phyloP scores from a whole-genome alignment of 2,329 filamentous ascomycete species.

The Trichoderma asperellum region DNA sequence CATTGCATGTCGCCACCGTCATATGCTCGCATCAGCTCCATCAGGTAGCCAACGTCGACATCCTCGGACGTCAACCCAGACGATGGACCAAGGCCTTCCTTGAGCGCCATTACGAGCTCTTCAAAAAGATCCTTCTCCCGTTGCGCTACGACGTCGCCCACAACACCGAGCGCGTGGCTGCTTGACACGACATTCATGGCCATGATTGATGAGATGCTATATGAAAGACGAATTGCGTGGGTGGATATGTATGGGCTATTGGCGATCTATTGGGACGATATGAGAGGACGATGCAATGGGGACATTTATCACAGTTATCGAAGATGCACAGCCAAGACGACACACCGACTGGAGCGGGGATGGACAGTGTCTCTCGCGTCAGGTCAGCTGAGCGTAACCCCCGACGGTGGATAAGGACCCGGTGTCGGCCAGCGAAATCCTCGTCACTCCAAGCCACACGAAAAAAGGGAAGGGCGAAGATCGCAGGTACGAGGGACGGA shows the following conservation, averaged over 20 bases:
- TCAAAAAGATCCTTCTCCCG: slow-evolving; percentile 59
- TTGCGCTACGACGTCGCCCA: slow-evolving; percentile 33
- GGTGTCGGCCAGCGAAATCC: slow-evolving; percentile 31
- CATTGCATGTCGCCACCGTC: slow-evolving; percentile 70
- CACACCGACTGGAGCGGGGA: slow-evolving; percentile 38
- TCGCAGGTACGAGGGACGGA: slow-evolving; percentile 30
- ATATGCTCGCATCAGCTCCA: slow-evolving; percentile 75
- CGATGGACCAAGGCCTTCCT: slow-evolving; percentile 73
- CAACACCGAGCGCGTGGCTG: slow-evolving; percentile 31
- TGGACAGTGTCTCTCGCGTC: slow-evolving; percentile 31
- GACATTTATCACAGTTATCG: slow-evolving; percentile 6
- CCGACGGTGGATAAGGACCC: slow-evolving; percentile 22
- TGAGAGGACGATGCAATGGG: slow-evolving; percentile 9
- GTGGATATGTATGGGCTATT: slow-evolving; percentile 22
- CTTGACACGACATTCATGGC: slow-evolving; percentile 42
- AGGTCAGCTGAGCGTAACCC: slow-evolving; percentile 32
- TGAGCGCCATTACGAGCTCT: slow-evolving; percentile 72
- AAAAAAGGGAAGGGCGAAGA: slow-evolving; percentile 15
- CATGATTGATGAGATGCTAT: slow-evolving; percentile 38
- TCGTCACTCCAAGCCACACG: slow-evolving; percentile 15
- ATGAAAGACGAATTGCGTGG: not conserved
- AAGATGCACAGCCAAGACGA: slow-evolving; percentile 31
- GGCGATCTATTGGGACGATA: not conserved
- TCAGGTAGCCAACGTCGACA: slow-evolving; percentile 74
- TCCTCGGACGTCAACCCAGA: slow-evolving; percentile 83